Evolutionary conservation across 2,329 filamentous ascomycete species (phyloP), one percentile per base, ranked within the genome.

Genomic region (Monilinia fructigena): DNA sequence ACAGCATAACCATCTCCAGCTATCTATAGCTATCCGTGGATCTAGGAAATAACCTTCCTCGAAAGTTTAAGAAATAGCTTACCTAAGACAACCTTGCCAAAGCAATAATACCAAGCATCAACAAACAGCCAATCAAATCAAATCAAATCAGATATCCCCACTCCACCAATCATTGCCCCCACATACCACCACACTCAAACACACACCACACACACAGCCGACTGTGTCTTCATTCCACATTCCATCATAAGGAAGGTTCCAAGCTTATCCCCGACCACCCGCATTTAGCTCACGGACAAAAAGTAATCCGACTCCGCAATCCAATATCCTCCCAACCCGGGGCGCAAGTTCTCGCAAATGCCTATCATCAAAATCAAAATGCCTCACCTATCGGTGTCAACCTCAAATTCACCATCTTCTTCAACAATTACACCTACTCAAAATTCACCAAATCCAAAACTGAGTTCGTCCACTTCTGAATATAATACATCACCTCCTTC

Each of bases 311-410:
- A 59, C 56, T 59, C 56, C 56, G 56, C 42, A 48, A 20, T 18
- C 35, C n/a, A 28, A 59, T 59, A 59, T 59, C 23, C 42, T 26
- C 18, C 47, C 42, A 28, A 45, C 20, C 20, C 52, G 42, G 38
- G n/a, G 54, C 63, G 54, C 42, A 59, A 52, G 42, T 42, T 48
- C 31, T 65, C 54, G 11, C 53, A 65, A 65, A 65, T 65, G 63
- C 54, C 63, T 50, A 56, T 47, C 63, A 50, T 65, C 54, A 65
- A 65, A 52, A 47, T 65, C 11, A 65, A 58, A 65, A 65, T 65
- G 63, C 63, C 63, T 59, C 42, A 38, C 20, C 48, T 31, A 16
- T 52, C 35, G 23, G 54, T 31, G 3, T 65, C 63, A n/a, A 65
- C 45, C 23, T 65, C 63, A n/a, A 65, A 56, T 38, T 45, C 54